Conservation (phyloP, 2,329 filamentous ascomycete genomes). For the Venturia asperata region DNA sequence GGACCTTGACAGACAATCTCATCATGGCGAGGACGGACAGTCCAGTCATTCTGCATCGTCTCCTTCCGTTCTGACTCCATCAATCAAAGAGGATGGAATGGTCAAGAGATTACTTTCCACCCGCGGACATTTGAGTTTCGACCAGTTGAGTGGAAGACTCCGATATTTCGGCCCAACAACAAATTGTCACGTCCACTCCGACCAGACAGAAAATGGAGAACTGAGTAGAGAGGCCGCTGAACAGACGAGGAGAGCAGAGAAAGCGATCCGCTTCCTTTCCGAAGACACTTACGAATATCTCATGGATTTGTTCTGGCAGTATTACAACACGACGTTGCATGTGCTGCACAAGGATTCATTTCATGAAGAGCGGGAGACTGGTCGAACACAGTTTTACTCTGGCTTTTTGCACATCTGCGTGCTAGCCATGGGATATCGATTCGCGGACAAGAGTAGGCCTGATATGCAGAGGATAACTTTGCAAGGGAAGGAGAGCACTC, state of each 20-base stretch:
- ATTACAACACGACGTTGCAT: slow-evolving; percentile 45
- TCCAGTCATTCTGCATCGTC: slow-evolving; percentile 25
- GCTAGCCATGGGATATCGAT: slow-evolving; percentile 47
- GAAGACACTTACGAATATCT: slow-evolving; percentile 47
- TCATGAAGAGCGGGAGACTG: slow-evolving; percentile 41
- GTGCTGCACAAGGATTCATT: slow-evolving; percentile 46
- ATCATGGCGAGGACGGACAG: slow-evolving; percentile 25
- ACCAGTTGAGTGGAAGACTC: slow-evolving; percentile 45
- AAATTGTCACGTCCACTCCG: slow-evolving; percentile 47
- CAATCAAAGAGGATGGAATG: slow-evolving; percentile 41
- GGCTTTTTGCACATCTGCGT: slow-evolving; percentile 47
- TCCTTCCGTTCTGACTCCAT: slow-evolving; percentile 28
- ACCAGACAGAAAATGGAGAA: slow-evolving; percentile 31
- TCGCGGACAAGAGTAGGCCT: slow-evolving; percentile 42
- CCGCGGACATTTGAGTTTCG: slow-evolving; percentile 45
- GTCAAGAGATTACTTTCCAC: slow-evolving; percentile 45
- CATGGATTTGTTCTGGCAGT: slow-evolving; percentile 46
- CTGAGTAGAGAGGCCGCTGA: slow-evolving; percentile 38
- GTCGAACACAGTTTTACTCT: slow-evolving; percentile 45
- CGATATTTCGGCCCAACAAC: slow-evolving; percentile 50
- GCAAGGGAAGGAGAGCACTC: slow-evolving; percentile 43
- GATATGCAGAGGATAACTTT: slow-evolving; percentile 45
- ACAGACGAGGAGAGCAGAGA: slow-evolving; percentile 42
- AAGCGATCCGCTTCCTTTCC: slow-evolving; percentile 42
- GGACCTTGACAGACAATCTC: slow-evolving; percentile 23